Percentiles rank a stretch among this genome's conserved stretches.
These are phyloP conservation scores for Metschnikowia henanensis DNA, from an alignment of 805 yeast genomes.

Conservation along the genomic window DNA sequence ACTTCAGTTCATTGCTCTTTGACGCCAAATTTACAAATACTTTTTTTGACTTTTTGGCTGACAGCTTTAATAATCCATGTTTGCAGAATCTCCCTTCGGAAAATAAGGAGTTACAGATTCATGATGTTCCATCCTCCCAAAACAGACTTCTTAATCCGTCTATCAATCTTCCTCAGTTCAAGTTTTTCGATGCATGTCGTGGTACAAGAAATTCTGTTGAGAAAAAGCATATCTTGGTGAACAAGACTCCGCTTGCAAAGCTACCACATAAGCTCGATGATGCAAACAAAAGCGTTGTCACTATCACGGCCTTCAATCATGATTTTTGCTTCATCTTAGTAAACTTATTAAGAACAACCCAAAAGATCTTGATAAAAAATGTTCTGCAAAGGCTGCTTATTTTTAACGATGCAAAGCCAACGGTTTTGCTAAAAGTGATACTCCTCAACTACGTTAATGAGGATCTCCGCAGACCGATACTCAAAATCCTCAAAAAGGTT, in stretches of 20 bases:
- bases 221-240: slow-evolving; percentile 27
- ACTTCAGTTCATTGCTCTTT: slow-evolving; percentile 65
- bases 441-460: slow-evolving; percentile 58
- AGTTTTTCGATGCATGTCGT: slow-evolving; percentile 40
- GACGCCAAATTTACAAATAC: slow-evolving; percentile 60
- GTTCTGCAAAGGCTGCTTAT: slow-evolving; percentile 68
- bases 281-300: slow-evolving; percentile 27
- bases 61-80: slow-evolving; percentile 36
- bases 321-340: slow-evolving; percentile 49
- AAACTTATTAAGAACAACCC: slow-evolving; percentile 54
- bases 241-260: slow-evolving; percentile 27
- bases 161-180: slow-evolving; percentile 30
- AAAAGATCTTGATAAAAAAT: slow-evolving; percentile 61
- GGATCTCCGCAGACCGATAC: slow-evolving; percentile 63
- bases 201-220: slow-evolving; percentile 2
- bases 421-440: slow-evolving; percentile 57
- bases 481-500: slow-evolving; percentile 72
- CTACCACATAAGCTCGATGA: slow-evolving; percentile 28
- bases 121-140: slow-evolving; percentile 35
- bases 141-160: slow-evolving; percentile 42
- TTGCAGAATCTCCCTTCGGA: slow-evolving; percentile 24
- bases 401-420: slow-evolving; percentile 61
- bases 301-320: slow-evolving; percentile 31
- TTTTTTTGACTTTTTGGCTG: slow-evolving; percentile 32
- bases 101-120: slow-evolving; percentile 23